These are phyloP conservation scores for Chenopodium quinoa DNA, from an alignment of 148 eudicot genomes.

Conservation along the genomic window DNA sequence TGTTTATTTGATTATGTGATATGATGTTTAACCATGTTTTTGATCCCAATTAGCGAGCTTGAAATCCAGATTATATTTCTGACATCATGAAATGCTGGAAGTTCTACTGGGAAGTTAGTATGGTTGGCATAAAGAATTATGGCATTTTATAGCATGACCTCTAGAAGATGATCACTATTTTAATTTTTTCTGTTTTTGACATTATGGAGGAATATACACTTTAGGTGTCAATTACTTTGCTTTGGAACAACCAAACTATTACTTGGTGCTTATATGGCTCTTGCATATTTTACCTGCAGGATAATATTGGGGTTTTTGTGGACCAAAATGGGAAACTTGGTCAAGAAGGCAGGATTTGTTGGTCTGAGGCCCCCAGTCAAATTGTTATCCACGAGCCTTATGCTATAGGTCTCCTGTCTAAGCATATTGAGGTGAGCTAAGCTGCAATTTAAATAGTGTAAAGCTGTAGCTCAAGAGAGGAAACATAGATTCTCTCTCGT, in stretches of 20 bases:
- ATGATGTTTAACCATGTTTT: no score
- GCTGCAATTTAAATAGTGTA: neutral
- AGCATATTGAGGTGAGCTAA: conserved; percentile 78
- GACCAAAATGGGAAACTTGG: conserved; percentile 96
- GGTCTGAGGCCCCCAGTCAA: conserved; percentile 92
- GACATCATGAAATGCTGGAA: no score
- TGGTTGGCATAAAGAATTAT: no score
- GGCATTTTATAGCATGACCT: no score
- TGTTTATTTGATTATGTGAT: no score
- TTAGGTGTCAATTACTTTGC: neutral
- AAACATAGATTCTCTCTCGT: neutral
- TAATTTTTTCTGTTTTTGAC: no score
- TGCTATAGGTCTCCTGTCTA: conserved; percentile 85
- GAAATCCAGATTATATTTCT: no score
- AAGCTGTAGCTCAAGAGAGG: neutral
- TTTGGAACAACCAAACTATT: neutral
- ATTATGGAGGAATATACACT: neutral
- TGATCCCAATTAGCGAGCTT: no score
- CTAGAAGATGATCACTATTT: no score
- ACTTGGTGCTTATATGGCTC: conserved; percentile 4
- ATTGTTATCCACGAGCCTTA: conserved; percentile 84
- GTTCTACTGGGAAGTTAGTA: no score
- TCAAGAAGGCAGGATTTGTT: conserved; percentile 87
- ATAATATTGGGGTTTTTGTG: conserved; percentile 91
- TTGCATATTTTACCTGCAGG: conserved; percentile 45